Percentiles rank a stretch among this genome's conserved stretches.
phyloP scores from a whole-genome alignment of 139 green algal species.

The Spirogloea muscicola region DNA sequence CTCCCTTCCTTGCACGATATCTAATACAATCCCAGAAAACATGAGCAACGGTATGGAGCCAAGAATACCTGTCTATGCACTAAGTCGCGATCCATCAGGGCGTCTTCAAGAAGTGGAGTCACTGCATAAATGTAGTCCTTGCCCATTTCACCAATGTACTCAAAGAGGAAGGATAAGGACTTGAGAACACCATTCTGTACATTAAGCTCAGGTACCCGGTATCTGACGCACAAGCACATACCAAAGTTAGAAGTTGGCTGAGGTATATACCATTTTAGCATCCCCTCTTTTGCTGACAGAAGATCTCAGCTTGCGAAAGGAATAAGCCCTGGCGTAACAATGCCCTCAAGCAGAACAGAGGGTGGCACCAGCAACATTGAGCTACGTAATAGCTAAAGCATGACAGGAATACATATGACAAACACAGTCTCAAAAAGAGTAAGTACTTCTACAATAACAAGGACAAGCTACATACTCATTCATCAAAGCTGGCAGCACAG shows the following conservation, averaged over 20 bases:
- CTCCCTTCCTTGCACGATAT: too few relatives aligned
- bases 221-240: conserved; percentile 43
- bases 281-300: not conserved
- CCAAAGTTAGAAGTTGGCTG: not conserved
- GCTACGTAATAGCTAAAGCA: too few relatives aligned
- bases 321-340: too few relatives aligned
- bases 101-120: conserved; percentile 90
- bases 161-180: conserved; percentile 95
- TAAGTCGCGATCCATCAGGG: conserved; percentile 90
- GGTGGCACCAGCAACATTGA: too few relatives aligned
- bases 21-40: too few relatives aligned
- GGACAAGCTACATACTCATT: conserved; percentile 85
- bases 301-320: too few relatives aligned
- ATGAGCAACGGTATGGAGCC: too few relatives aligned
- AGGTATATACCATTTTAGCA: not conserved
- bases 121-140: conserved; percentile 97
- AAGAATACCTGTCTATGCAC: conserved; percentile 84
- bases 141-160: conserved; percentile 84
- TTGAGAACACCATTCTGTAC: conserved; percentile 97
- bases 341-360: too few relatives aligned
- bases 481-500: conserved; percentile 94
- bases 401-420: too few relatives aligned
- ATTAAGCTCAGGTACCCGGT: conserved; percentile 92
- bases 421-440: too few relatives aligned
- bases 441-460: too few relatives aligned